Base-by-base conservation (phyloP, 768 basidiomycete genomes). In the Lactifluus pinguis region DNA sequence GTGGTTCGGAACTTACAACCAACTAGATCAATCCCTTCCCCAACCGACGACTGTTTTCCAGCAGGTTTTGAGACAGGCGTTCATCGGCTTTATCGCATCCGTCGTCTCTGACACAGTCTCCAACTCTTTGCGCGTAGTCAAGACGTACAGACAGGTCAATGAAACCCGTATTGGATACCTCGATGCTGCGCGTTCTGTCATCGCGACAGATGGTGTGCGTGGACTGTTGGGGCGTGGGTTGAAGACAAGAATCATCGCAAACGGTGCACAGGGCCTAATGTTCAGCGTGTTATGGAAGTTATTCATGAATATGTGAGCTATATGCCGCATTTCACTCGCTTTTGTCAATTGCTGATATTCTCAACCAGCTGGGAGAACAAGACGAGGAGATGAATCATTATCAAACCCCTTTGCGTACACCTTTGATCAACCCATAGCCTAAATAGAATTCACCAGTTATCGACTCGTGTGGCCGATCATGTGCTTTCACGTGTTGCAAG, bases 131-230 rank as follows among this genome's bases (percentile, higher is more conserved):
- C 83, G 92, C 19, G 95, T 98, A 2, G 74, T 98, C 69, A 98
- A 98, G 80, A 98, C 95, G 0, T 98, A 97, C 73, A 77, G 95
- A 15, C 95, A 98, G 71, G 92, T 95, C 36, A 83, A 93, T 69
- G 85, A 87, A 62, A 83, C 82, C 5, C 80, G 83, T 34, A 86
- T 98, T 15, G 82, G 86, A 1, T 98, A 98, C 70, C 58, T 78
- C 4, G 82, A 85, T 54, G 90, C 92, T 0, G 93, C 91, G 0
- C 79, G 79, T 51, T 83, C 82, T 6, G 88, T 98, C 50, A 76
- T 97, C 41, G 80, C 79, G 1, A 73, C 75, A 0, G 94, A 97
- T 65, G 95, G 94, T 11, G 57, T 85, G n/a, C 68, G 70, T 21
- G 94, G 92, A 6, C 73, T 98, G 32, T 86, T 98, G 29, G 92